Evolutionary conservation across 257 asterid genomes (phyloP), one percentile per base, ranked within the genome.

Genomic region (Cordia subcordata): DNA sequence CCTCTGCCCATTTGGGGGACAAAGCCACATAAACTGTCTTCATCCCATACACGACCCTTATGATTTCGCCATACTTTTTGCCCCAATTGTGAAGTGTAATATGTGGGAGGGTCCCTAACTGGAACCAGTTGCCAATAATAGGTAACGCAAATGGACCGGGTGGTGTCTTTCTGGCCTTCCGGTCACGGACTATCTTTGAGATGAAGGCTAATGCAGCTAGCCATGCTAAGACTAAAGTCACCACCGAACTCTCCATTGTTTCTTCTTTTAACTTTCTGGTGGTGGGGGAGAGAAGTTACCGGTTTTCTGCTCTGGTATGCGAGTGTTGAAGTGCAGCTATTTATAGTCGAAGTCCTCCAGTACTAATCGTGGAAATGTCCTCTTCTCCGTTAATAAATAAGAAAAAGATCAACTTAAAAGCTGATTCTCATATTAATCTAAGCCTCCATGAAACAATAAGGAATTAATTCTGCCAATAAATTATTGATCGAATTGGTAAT

Each of bases 131-230:
- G 19, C 82, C 85, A 4, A 73, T 61, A 17, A 76, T 21, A 2
- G 82, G 80, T 80, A 80, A 76, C 55, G 82, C 78, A 8, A 60
- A 72, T 5, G 82, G 82, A 8, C 82, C 80, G 1, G 76, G 82
- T 8, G 82, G 77, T 11, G 33, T 50, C 1, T 45, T 45, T 12
- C 14, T 4, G n/a, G n/a, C 17, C 17, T 46, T 46, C 15, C 19
- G 52, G 13, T 46, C 17, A 16, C 17, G n/a, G 52, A 46, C 0
- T 3, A 13, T 46, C 17, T 46, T 46, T 16, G 4, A 18, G 18
- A 46, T 46, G 52, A 46, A 46, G 52, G 17, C 52, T 46, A 46
- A 10, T 46, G 52, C 52, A 46, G 5, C 8, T 5, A 46, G 17
- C 19, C n/a, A 46, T 14, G 52, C 52, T 14, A 46, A 46, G 4